Base-by-base conservation (phyloP, 2,329 filamentous ascomycete genomes). In the Penicillium sp. region DNA sequence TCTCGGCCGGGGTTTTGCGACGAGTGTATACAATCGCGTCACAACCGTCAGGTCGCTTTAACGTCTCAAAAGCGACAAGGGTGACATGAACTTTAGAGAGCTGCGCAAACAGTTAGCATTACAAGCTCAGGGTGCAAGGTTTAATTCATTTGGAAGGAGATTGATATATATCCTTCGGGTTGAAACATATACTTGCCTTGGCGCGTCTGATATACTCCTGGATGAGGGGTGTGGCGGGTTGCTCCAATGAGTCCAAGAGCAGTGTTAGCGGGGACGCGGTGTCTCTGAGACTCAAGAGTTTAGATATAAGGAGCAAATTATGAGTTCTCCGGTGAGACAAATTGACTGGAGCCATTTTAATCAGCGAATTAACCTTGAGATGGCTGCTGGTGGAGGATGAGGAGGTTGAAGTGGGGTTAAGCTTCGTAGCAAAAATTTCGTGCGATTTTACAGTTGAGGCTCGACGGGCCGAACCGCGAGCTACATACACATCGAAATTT, bases 181-280 rank as follows among this genome's bases (percentile, higher is more conserved):
- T 8, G n/a, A 4, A 29, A 21, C 16, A 21, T 31, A 35, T 33
- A 49, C 46, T 29, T 49, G 31, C 90, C 79, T 88, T 90, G 54
- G 90, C 91, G 66, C 93, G 84, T 47, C 82, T 79, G 53, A 90
- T 84, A 74, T 93, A 90, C 74, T 96, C 92, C 19, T 79, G 77
- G 2, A 93, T 62, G 4, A 96, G 76, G 0, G 87, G 87, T 29
- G 80, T 82, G 7, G 87, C 90, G 26, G 87, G 86, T 76, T 96
- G 92, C 76, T 96, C 91, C 29, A 97, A 80, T 33, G 83, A 90
- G 74, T 98, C 93, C 55, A 96, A 81, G 3, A 97, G 76, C 26
- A 98, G 79, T 0, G 93, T 97, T 68, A 98, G 86, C 3, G 93
- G 93, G 49, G 91, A 96, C 14, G 89, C 87, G 55, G 86, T 87